Percentiles rank a stretch among this genome's conserved stretches.
Conservation (phyloP, 1,284 basidiomycete species). For the Entoloma clypeatum region DNA sequence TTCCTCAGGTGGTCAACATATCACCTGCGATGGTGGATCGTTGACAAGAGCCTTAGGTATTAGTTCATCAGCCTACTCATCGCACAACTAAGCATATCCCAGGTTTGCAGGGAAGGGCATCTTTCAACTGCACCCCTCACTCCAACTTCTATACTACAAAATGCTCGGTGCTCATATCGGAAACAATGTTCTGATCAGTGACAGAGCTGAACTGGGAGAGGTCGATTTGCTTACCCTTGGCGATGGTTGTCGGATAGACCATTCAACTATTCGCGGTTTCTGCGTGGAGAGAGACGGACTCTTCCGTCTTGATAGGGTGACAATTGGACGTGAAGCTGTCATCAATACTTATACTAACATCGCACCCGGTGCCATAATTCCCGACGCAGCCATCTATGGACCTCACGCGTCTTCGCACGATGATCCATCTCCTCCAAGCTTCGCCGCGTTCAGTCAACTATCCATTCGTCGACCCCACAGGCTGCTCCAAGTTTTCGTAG, state of each 20-base stretch:
- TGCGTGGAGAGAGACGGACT: constrained; percentile 43
- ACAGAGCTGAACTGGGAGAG: constrained; percentile 37
- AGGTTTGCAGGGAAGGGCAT: constrained; percentile 39
- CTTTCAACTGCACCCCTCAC: constrained; percentile 36
- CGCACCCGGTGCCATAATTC: constrained; percentile 37
- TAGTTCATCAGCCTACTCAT: constrained; percentile 1
- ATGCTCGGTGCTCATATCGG: constrained; percentile 43
- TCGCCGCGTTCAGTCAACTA: constrained; percentile 37
- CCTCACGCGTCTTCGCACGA: constrained; percentile 43
- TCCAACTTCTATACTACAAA: constrained; percentile 40
- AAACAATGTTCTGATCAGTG: constrained; percentile 35
- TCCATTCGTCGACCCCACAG: constrained; percentile 29
- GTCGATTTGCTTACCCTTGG: constrained; percentile 40
- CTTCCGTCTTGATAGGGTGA: constrained; percentile 38
- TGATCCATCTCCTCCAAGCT: constrained; percentile 31
- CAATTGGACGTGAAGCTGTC: constrained; percentile 35
- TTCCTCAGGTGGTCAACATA: constrained; percentile 34
- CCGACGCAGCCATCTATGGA: constrained; percentile 37
- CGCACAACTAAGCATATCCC: not conserved
- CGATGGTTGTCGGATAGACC: constrained; percentile 41
- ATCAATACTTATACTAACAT: constrained; percentile 43
- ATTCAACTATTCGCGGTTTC: constrained; percentile 39
- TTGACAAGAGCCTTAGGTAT: constrained; percentile 38
- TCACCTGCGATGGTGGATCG: constrained; percentile 47
- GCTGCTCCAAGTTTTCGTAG: constrained; percentile 33